Conservation (phyloP, 2,329 filamentous ascomycete genomes). For the Triangularia setosa region DNA sequence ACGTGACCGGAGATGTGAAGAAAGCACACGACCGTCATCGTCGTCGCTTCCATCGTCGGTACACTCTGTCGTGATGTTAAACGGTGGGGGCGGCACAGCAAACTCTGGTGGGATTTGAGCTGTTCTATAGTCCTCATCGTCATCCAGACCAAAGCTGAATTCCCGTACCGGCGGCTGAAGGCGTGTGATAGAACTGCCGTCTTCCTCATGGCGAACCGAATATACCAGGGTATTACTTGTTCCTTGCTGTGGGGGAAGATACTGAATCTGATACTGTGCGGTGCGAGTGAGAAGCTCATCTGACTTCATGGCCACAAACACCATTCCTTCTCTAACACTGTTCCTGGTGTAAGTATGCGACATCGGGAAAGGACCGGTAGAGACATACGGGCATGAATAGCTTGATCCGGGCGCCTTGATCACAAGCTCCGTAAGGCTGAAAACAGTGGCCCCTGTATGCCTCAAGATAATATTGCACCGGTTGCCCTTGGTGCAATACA, state of each 20-base stretch:
- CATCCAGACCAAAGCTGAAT: slow-evolving; percentile 43
- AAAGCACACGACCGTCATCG: slow-evolving; percentile 17
- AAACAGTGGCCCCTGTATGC: slow-evolving; percentile 76
- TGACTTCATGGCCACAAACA: slow-evolving; percentile 83
- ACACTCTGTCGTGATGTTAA: slow-evolving; percentile 56
- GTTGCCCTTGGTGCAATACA: slow-evolving; percentile 87
- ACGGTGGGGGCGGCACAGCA: slow-evolving; percentile 43
- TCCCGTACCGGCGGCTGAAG: slow-evolving; percentile 42
- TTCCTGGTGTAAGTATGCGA: slow-evolving; percentile 31
- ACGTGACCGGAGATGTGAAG: slow-evolving; percentile 19
- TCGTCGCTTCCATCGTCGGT: slow-evolving; percentile 55
- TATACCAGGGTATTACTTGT: slow-evolving; percentile 36
- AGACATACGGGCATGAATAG: slow-evolving; percentile 79
- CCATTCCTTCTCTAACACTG: slow-evolving; percentile 85
- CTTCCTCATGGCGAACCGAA: slow-evolving; percentile 50
- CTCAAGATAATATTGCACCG: slow-evolving; percentile 82
- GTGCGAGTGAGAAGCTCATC: slow-evolving; percentile 72
- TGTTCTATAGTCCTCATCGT: slow-evolving; percentile 42
- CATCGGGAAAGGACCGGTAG: background rate
- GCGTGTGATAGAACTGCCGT: slow-evolving; percentile 46
- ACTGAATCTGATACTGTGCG: slow-evolving; percentile 70
- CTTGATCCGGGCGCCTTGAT: slow-evolving; percentile 80
- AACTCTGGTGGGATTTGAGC: slow-evolving; percentile 58
- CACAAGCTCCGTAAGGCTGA: slow-evolving; percentile 78
- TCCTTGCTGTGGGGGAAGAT: slow-evolving; percentile 33